A percentile compares a stretch with the other conserved stretches of the same genome.
Evolutionary conservation across 129 eudicot genomes (phyloP).

Genomic region (Chrysanthemum seticuspe): DNA sequence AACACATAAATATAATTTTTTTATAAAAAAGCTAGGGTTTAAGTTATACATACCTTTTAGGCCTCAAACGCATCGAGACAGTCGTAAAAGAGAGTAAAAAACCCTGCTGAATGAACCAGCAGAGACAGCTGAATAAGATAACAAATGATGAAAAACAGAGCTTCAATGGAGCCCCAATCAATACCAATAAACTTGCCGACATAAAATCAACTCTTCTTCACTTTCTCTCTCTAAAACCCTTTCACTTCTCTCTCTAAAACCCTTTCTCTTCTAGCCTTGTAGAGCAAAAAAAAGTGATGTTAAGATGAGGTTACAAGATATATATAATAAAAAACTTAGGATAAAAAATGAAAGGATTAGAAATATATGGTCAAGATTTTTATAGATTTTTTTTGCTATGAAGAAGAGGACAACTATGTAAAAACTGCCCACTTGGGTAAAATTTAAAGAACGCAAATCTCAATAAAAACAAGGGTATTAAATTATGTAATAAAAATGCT

Average conservation of each 20-base stretch:
- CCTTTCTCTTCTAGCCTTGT: slow-evolving; percentile 3
- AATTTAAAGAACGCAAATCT: slow-evolving; percentile 35
- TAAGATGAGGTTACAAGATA: slow-evolving; percentile 27
- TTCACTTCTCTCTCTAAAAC: slow-evolving; percentile 16
- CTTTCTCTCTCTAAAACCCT: slow-evolving; percentile 35
- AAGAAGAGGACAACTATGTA: slow-evolving; percentile 35
- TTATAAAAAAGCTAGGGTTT: background rate
- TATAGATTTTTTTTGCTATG: background rate
- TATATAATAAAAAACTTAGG: slow-evolving; percentile 29
- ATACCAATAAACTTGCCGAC: slow-evolving; percentile 67
- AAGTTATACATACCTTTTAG: slow-evolving; percentile 56
- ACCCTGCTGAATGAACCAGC: slow-evolving; percentile 66
- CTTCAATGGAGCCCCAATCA: slow-evolving; percentile 55
- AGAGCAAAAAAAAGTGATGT: slow-evolving; percentile 29
- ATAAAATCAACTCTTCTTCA: slow-evolving; percentile 50
- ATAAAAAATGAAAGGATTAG: slow-evolving; percentile 43
- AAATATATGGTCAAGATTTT: slow-evolving; percentile 41
- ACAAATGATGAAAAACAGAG: slow-evolving; percentile 32
- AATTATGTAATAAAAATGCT: background rate
- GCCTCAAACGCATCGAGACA: slow-evolving; percentile 99
- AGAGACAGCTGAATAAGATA: slow-evolving; percentile 31
- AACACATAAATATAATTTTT: background rate
- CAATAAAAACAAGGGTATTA: slow-evolving; percentile 28
- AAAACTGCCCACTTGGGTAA: slow-evolving; percentile 31
- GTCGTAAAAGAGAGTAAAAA: slow-evolving; percentile 37